phyloP scores from a whole-genome alignment of 169 alveolate species.

The Hammondia hammondi region DNA sequence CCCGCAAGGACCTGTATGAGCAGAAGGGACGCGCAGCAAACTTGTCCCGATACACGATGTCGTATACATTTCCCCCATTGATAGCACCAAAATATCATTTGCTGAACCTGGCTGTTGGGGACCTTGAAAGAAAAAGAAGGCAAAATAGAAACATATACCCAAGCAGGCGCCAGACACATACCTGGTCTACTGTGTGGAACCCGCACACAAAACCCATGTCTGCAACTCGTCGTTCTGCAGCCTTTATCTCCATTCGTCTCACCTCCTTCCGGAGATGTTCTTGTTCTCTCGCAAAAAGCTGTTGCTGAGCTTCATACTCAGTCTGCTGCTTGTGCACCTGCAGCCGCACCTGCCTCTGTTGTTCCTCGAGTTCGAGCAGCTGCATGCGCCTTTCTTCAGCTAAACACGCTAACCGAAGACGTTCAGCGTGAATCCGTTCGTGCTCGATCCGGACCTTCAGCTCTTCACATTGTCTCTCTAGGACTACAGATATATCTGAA shows the following conservation, averaged over 20 bases:
- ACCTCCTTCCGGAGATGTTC: background rate
- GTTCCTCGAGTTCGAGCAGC: slow-evolving; percentile 22
- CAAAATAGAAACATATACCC: too few species aligned
- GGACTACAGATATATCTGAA: background rate
- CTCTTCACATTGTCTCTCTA: background rate
- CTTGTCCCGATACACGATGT: too few species aligned
- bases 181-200: too few species aligned
- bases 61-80: too few species aligned
- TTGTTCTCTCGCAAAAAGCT: background rate
- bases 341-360: slow-evolving; percentile 35
- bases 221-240: too few species aligned
- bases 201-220: too few species aligned
- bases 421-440: slow-evolving; percentile 34
- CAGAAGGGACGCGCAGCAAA: too few species aligned
- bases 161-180: too few species aligned
- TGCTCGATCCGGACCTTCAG: slow-evolving; percentile 11
- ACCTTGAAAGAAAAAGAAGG: too few species aligned
- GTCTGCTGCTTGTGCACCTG: slow-evolving; percentile 21
- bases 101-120: too few species aligned
- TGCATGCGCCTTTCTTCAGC: slow-evolving; percentile 7
- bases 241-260: background rate
- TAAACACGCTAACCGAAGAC: background rate
- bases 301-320: background rate
- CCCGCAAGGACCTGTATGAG: background rate
- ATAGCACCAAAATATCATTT: too few species aligned